Evolutionary conservation across 2,329 filamentous ascomycete species (phyloP).

Genomic region (Furcasterigmium sp.): DNA sequence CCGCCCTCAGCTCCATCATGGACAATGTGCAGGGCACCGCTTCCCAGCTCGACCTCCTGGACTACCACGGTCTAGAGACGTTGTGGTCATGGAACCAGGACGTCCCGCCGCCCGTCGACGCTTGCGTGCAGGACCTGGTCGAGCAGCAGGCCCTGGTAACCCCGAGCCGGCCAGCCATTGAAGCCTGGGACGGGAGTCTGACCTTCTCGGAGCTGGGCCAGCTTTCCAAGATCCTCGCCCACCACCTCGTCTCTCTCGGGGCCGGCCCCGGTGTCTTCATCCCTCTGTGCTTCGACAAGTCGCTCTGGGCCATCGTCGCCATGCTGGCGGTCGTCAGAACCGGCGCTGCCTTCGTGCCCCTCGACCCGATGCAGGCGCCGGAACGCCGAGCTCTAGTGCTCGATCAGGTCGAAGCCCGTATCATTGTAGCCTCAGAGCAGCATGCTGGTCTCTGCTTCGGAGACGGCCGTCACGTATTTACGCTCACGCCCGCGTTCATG

Average conservation of each 20-base stretch:
- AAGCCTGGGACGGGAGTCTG: conserved; percentile 8
- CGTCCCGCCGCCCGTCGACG: neutral
- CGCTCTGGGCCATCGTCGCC: conserved; percentile 17
- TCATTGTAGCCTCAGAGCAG: no score
- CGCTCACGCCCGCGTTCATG: conserved; percentile 18
- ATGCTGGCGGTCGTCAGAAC: conserved; percentile 24
- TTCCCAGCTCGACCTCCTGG: neutral
- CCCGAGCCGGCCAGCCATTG: neutral
- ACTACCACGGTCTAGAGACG: neutral
- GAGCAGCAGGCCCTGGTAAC: neutral
- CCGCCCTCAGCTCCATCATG: neutral
- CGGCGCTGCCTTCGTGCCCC: conserved; percentile 22
- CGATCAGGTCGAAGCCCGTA: no score
- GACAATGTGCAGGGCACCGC: neutral
- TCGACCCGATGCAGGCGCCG: conserved; percentile 15
- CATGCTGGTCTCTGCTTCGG: no score
- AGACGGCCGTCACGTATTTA: no score
- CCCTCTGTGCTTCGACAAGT: conserved; percentile 22
- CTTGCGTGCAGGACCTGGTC: conserved; percentile 4
- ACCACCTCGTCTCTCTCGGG: conserved; percentile 8
- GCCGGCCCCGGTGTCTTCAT: conserved; percentile 15
- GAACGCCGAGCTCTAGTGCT: no score
- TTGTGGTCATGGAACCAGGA: neutral
- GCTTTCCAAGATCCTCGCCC: conserved; percentile 11
- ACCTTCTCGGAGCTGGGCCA: conserved; percentile 11